These are phyloP conservation scores for Kuraishia hungarica DNA, from an alignment of 805 yeast genomes.

Conservation along the genomic window DNA sequence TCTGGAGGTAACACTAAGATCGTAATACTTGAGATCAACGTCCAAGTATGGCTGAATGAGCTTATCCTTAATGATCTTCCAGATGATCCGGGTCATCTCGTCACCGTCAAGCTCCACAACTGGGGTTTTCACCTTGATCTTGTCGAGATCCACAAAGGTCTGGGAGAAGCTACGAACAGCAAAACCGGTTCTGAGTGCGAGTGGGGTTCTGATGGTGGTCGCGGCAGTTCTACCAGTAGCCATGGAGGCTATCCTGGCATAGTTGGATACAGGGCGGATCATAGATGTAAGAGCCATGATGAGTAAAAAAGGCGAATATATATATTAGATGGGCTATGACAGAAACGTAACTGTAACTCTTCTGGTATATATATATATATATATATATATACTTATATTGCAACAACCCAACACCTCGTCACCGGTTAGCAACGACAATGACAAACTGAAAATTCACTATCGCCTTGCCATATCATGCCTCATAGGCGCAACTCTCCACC, in stretches of 20 bases:
- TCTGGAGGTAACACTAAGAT: slow-evolving; percentile 78
- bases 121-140: slow-evolving; percentile 78
- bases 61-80: slow-evolving; percentile 84
- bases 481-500: not conserved
- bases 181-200: not conserved
- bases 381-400: no score
- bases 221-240: not conserved
- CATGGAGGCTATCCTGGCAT: not conserved
- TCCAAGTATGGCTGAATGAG: slow-evolving; percentile 80
- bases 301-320: not conserved
- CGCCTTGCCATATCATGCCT: not conserved
- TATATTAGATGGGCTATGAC: not conserved
- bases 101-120: slow-evolving; percentile 97
- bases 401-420: no score
- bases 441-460: not conserved
- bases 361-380: no score
- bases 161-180: not conserved
- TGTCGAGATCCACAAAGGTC: slow-evolving; percentile 23
- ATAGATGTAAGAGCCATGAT: not conserved
- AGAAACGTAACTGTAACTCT: no score
- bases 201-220: not conserved
- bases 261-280: not conserved
- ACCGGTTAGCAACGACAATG: not conserved
- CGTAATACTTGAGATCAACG: slow-evolving; percentile 86
- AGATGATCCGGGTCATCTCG: slow-evolving; percentile 94